Evolutionary conservation across 2,329 filamentous ascomycete species (phyloP).

Genomic region (Chaetothyriales sp.): DNA sequence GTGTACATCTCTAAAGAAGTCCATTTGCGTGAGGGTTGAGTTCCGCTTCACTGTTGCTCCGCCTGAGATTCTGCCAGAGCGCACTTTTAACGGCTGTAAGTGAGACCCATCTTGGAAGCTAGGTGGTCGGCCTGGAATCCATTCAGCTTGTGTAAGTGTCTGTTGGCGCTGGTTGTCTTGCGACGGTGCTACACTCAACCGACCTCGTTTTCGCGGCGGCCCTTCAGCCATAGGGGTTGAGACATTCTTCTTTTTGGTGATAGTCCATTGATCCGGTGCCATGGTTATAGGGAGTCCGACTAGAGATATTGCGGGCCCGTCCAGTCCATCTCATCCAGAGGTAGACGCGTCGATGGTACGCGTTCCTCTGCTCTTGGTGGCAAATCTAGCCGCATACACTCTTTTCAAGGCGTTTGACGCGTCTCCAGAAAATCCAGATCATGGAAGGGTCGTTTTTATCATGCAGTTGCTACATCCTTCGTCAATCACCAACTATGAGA

Average conservation of each 20-base stretch:
- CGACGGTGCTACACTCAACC: constrained; percentile 1
- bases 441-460: not conserved
- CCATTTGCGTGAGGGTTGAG: constrained; percentile 19
- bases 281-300: constrained; percentile 1
- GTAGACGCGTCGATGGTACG: not conserved
- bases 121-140: constrained; percentile 5
- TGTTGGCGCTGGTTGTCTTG: constrained; percentile 7
- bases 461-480: not conserved
- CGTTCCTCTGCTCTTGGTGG: not conserved
- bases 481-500: not conserved
- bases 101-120: constrained; percentile 5
- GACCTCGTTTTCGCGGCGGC: constrained; percentile 3
- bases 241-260: constrained; percentile 10
- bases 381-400: not conserved
- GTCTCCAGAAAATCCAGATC: not conserved
- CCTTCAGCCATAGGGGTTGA: constrained; percentile 7
- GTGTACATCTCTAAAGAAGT: constrained; percentile 10
- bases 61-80: not conserved
- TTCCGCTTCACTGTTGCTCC: constrained; percentile 6
- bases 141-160: constrained; percentile 17
- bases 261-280: constrained; percentile 7
- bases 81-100: constrained; percentile 1
- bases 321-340: not conserved
- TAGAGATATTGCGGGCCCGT: too few relatives aligned
- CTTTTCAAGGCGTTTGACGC: not conserved